Evolutionary conservation across 1,284 basidiomycete species (phyloP).

Genomic region (Uromyces viciae-fabae): DNA sequence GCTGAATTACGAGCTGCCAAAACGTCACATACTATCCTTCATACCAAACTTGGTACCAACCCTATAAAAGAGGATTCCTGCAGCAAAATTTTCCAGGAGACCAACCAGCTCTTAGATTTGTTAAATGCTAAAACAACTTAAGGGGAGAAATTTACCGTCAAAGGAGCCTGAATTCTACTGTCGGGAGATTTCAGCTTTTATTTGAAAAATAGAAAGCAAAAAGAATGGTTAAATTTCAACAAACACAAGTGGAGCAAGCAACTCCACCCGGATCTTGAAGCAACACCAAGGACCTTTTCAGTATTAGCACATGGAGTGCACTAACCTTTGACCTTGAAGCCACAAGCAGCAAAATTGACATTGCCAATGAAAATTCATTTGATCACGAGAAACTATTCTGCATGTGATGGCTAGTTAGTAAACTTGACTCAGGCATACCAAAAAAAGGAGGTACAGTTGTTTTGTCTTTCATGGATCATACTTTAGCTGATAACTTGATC

Average conservation of each 20-base stretch:
- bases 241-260: conserved; percentile 8
- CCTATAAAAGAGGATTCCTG: background rate
- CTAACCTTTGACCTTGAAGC: background rate
- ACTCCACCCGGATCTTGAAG: background rate
- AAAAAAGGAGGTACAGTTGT: background rate
- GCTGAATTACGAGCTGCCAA: background rate
- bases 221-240: background rate
- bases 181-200: conserved; percentile 3
- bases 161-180: background rate
- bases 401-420: background rate
- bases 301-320: background rate
- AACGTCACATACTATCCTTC: background rate
- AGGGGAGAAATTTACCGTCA: background rate
- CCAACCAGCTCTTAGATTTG: background rate
- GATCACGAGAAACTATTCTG: background rate
- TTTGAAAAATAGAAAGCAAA: background rate
- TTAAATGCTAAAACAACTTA: background rate
- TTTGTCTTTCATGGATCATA: background rate
- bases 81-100: background rate
- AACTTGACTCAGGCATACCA: background rate
- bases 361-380: background rate
- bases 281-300: background rate
- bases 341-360: background rate
- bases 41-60: background rate
- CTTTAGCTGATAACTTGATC: background rate